Evolutionary conservation across 495 filamentous ascomycete species (phyloP).

Genomic region (Lasiosphaeria miniovina): DNA sequence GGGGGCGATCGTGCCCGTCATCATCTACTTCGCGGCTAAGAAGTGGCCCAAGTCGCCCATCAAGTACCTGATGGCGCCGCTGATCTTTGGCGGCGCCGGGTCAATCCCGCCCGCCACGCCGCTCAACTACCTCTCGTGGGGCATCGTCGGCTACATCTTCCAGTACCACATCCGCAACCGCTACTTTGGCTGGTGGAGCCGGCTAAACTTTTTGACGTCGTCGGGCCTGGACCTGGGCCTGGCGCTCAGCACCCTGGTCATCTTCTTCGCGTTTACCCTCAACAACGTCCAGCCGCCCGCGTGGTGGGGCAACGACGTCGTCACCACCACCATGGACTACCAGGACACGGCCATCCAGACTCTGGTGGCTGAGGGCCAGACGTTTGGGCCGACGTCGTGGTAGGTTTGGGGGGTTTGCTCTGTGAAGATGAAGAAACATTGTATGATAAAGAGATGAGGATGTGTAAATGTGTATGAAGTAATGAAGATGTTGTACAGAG

Average conservation of each 20-base stretch:
- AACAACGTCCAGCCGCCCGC: conserved; percentile 45
- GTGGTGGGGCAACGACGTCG: conserved; percentile 56
- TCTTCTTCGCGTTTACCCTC: conserved; percentile 58
- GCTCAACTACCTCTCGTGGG: conserved; percentile 68
- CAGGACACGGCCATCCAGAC: conserved; percentile 51
- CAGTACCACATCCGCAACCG: conserved; percentile 57
- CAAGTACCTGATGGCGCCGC: conserved; percentile 60
- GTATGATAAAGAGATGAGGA: not conserved
- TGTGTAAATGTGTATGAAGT: not conserved
- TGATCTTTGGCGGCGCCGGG: conserved; percentile 66
- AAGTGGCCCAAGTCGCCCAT: conserved; percentile 50
- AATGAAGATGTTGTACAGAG: no score
- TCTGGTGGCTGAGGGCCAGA: conserved; percentile 47
- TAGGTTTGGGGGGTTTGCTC: not conserved
- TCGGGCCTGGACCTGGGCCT: conserved; percentile 61
- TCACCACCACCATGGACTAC: conserved; percentile 49
- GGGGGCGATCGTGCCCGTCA: conserved; percentile 54
- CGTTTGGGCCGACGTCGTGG: conserved; percentile 55
- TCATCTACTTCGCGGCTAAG: conserved; percentile 55
- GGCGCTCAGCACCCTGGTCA: conserved; percentile 58
- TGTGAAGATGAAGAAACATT: not conserved
- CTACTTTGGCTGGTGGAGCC: conserved; percentile 64
- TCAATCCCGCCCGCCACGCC: conserved; percentile 65
- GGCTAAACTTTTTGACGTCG: conserved; percentile 61
- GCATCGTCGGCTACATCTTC: conserved; percentile 63